Percentiles rank a stretch among this genome's conserved stretches.
These are phyloP conservation scores for Rutstroemia sp. DNA, from an alignment of 2,329 filamentous ascomycete species.

Conservation along the genomic window DNA sequence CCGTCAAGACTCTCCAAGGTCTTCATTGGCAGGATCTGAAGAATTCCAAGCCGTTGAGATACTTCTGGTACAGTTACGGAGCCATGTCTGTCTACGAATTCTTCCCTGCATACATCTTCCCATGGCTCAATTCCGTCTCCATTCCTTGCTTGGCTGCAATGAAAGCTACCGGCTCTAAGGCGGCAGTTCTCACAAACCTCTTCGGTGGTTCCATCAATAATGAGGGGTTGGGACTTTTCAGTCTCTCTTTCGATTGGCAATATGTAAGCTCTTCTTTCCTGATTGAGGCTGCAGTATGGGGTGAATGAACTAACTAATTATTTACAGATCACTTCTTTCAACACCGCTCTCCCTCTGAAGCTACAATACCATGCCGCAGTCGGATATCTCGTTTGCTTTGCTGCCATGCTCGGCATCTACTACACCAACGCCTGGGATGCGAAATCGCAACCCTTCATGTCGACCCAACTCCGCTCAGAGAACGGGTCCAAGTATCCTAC, in stretches of 20 bases:
- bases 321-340: slow-evolving; percentile 43
- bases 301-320: slow-evolving; percentile 4
- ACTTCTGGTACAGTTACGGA: slow-evolving; percentile 36
- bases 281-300: slow-evolving; percentile 5
- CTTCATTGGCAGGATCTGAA: slow-evolving; percentile 33
- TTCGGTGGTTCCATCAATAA: slow-evolving; percentile 41
- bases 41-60: slow-evolving; percentile 33
- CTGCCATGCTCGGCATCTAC: slow-evolving; percentile 40
- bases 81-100: slow-evolving; percentile 41
- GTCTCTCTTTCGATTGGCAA: slow-evolving; percentile 37
- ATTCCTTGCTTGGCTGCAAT: slow-evolving; percentile 40
- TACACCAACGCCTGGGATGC: slow-evolving; percentile 37
- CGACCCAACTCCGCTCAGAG: slow-evolving; percentile 34
- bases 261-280: slow-evolving; percentile 33
- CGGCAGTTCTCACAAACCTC: slow-evolving; percentile 38
- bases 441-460: slow-evolving; percentile 36
- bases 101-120: slow-evolving; percentile 40
- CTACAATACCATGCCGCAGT: slow-evolving; percentile 40
- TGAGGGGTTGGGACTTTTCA: slow-evolving; percentile 38
- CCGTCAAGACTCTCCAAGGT: slow-evolving; percentile 33
- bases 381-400: slow-evolving; percentile 42
- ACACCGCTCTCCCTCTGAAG: slow-evolving; percentile 44
- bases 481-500: slow-evolving; percentile 37
- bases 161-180: slow-evolving; percentile 19
- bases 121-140: slow-evolving; percentile 35